Base-by-base conservation (phyloP, 1,139 yeast genomes). In the Pneumocystis carinii region DNA sequence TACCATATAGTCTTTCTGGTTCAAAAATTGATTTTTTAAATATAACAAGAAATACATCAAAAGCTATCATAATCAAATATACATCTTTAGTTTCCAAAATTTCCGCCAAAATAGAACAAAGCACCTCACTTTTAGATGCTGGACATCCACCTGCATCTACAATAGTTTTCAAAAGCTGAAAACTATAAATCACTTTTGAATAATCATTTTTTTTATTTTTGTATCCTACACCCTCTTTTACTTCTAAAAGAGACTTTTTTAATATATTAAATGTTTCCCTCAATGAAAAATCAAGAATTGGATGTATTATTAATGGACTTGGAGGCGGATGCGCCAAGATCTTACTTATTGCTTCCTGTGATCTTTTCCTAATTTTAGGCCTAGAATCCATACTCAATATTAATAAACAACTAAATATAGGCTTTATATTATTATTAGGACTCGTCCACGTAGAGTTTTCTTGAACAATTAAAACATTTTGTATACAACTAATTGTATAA, bases 331-430 rank as follows among this genome's bases (percentile, higher is more conserved):
- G 39, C 14, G 75, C 67, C 67, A 92, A 76, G 39, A 92, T 77
- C 5, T 77, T 79, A 61, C 79, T 75, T 27, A 92, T 79, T 1
- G 97, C 87, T 65, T 92, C 98, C 69, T 86, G 87, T 1, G 97
- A 96, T 77, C 97, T 84, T 81, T 87, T 89, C 74, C 99, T 83
- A 14, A 94, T 95, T 71, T 94, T 94, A 41, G 99, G 98, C 72
- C 98, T 82, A 59, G 88, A 85, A 73, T 94, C 98, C 63, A 87
- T 76, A 0, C 92, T 27, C 19, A 41, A 41, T 82, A 67, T 90
- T 79, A 70, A 89, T 90, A 66, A 92, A 76, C 66, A 94, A 75
- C 53, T 95, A 97, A 61, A 83, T 80, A 66, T 90, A 76, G 35
- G 94, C 96, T 76, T 95, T 83, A 19, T 39, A 56, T 10, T 62